phyloP scores from a whole-genome alignment of 805 yeast species.

The Saccharomyces paradoxus region DNA sequence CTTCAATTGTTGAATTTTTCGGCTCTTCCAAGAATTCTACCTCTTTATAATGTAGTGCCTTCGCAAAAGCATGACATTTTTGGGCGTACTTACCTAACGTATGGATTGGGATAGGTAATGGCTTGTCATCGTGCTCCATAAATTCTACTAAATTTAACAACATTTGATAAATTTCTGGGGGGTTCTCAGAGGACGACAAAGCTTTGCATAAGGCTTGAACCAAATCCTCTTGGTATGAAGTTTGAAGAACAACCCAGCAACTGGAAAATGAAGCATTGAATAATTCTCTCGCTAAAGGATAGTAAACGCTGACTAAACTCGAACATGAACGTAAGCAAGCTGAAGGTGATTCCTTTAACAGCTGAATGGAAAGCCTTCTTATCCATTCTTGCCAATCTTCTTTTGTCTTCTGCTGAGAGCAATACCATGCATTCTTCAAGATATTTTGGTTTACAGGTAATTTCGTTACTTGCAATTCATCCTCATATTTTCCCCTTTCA shows the following conservation, averaged over 20 bases:
- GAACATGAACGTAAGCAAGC: constrained; percentile 92
- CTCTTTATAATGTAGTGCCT: constrained; percentile 93
- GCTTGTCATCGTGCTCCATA: constrained; percentile 95
- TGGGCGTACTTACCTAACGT: constrained; percentile 89
- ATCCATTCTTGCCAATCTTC: constrained; percentile 99
- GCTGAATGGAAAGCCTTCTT: constrained; percentile 72
- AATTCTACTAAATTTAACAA: constrained; percentile 85
- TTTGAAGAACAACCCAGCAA: constrained; percentile 88
- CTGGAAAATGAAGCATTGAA: constrained; percentile 93
- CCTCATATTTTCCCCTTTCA: constrained; percentile 34
- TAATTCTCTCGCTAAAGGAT: constrained; percentile 80
- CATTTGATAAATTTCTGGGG: constrained; percentile 92
- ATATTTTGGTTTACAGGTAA: constrained; percentile 59
- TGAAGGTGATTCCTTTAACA: constrained; percentile 87
- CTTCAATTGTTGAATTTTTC: constrained; percentile 82
- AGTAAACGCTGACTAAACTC: constrained; percentile 74
- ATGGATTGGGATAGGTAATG: constrained; percentile 83
- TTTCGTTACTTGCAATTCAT: constrained; percentile 63
- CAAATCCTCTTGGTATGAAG: constrained; percentile 82
- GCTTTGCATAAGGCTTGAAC: constrained; percentile 82
- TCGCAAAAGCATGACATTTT: constrained; percentile 94
- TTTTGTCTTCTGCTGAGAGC: constrained; percentile 75
- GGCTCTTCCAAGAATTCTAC: constrained; percentile 91
- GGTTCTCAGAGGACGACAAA: constrained; percentile 79
- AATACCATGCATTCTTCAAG: constrained; percentile 83